phyloP scores from a whole-genome alignment of 768 basidiomycete species.

The Roridomyces roridus region DNA sequence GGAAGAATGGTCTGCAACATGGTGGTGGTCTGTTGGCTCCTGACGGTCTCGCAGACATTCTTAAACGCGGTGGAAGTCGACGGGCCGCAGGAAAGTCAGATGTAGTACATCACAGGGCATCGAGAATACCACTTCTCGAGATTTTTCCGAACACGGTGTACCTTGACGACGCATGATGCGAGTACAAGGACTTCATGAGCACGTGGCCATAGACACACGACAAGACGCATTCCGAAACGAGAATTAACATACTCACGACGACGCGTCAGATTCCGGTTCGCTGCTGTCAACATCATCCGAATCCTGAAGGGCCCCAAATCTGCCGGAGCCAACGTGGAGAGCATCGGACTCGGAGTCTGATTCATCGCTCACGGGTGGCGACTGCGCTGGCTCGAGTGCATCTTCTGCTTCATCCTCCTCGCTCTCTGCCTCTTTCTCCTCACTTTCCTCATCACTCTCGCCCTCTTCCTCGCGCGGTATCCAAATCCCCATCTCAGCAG shows the following conservation, averaged over 20 bases:
- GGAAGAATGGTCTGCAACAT: background rate
- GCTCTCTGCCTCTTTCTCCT: conserved; percentile 37
- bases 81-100: background rate
- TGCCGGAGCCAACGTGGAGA: conserved; percentile 8
- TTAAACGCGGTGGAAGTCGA: background rate
- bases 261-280: conserved; percentile 6
- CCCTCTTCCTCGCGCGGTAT: conserved; percentile 43
- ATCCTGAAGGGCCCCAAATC: conserved; percentile 22
- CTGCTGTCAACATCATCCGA: conserved; percentile 9
- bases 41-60: background rate
- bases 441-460: conserved; percentile 39
- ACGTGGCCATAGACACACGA: too few relatives aligned
- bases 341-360: conserved; percentile 6
- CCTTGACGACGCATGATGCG: too few relatives aligned
- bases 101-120: background rate
- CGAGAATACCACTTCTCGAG: too few relatives aligned
- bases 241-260: background rate
- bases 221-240: background rate
- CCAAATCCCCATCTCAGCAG: conserved; percentile 61
- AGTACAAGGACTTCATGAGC: too few relatives aligned
- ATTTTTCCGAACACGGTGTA: too few relatives aligned
- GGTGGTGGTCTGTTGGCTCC: background rate
- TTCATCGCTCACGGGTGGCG: background rate
- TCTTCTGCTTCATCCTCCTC: conserved; percentile 20
- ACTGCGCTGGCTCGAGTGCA: background rate